Percentiles rank a stretch among this genome's conserved stretches.
Conservation (phyloP, 1,284 basidiomycete species). For the Malassezia cuniculi region DNA sequence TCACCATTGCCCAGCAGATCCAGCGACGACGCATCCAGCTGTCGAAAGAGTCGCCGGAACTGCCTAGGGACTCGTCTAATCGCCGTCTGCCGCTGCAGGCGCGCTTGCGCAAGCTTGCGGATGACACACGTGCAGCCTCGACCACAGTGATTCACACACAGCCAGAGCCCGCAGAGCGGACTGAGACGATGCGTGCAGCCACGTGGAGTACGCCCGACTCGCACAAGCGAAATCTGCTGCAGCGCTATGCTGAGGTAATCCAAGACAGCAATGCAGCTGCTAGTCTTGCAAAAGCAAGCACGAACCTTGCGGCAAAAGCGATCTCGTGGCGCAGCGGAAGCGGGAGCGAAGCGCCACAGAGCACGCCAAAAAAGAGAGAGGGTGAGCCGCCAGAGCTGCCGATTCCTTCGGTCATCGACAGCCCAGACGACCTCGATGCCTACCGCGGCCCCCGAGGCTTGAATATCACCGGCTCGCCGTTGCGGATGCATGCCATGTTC, state of each 20-base stretch:
- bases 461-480: too few relatives aligned
- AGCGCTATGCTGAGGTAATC: slow-evolving; percentile 31
- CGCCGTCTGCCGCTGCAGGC: slow-evolving; percentile 22
- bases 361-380: background rate
- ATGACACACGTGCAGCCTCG: slow-evolving; percentile 15
- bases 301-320: slow-evolving; percentile 37
- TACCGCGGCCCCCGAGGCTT: too few relatives aligned
- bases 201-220: background rate
- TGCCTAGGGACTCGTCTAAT: slow-evolving; percentile 31
- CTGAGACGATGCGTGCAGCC: background rate
- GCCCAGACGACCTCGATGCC: slow-evolving; percentile 2
- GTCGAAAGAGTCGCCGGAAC: too few relatives aligned
- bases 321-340: slow-evolving; percentile 20
- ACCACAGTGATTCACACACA: slow-evolving; percentile 10
- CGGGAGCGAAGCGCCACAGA: slow-evolving; percentile 16
- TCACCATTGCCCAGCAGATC: slow-evolving; percentile 26
- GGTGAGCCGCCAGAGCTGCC: slow-evolving; percentile 8
- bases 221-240: slow-evolving; percentile 16
- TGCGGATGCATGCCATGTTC: background rate
- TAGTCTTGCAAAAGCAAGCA: slow-evolving; percentile 35
- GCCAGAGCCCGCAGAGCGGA: background rate
- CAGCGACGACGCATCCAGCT: too few relatives aligned
- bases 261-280: slow-evolving; percentile 40
- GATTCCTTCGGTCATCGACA: slow-evolving; percentile 5
- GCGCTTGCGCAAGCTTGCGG: slow-evolving; percentile 1